Base-by-base conservation (phyloP, 2,329 filamentous ascomycete species). In the Claviceps quebecensis region DNA sequence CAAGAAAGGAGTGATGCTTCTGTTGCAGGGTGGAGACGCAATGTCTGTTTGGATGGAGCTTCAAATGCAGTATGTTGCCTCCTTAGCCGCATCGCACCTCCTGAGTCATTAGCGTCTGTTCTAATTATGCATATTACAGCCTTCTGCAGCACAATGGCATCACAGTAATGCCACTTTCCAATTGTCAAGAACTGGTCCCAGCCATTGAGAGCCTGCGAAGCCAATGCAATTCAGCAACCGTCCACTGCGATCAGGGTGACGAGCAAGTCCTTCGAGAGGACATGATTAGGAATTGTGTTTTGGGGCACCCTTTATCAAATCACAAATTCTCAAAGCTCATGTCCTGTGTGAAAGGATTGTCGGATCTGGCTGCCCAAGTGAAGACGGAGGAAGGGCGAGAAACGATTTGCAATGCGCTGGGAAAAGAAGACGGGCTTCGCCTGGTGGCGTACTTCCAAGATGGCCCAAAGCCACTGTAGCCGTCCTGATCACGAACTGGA, bases 1-100 rank as follows among this genome's bases (percentile, higher is more conserved):
- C 51, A 63, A 70, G 51, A 58, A 65, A 9, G 73, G 65, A n/a
- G 59, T 75, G 26, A 47, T 78, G 16, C 70, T 77, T 49, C 61
- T 78, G 16, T 55, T 76, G 41, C 59, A 61, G 40, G 60, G 63
- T 4, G 55, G 58, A 11, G 59, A 56, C 13, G 51, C 64, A 34
- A 65, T 68, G 57, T 58, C 61, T 29, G 49, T 59, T 1, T 66
- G 73, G 50, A 68, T 69, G 62, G 61, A 59, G 16, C 59, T 78
- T 38, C 73, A 78, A 49, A 61, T 71, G 47, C 60, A 69, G 72
- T 75, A 59, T 56, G 67, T 43, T 22, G 22, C 9, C 22, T 11
- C 29, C n/a, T 22, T 22, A 34, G 5, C 17, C 17, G 23, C 5
- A 11, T 26, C 7, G 29, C 17, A 14, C 3, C 11, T 22, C 5